phyloP scores from a whole-genome alignment of 2,329 filamentous ascomycete genomes.

The Colletotrichum paranaense region DNA sequence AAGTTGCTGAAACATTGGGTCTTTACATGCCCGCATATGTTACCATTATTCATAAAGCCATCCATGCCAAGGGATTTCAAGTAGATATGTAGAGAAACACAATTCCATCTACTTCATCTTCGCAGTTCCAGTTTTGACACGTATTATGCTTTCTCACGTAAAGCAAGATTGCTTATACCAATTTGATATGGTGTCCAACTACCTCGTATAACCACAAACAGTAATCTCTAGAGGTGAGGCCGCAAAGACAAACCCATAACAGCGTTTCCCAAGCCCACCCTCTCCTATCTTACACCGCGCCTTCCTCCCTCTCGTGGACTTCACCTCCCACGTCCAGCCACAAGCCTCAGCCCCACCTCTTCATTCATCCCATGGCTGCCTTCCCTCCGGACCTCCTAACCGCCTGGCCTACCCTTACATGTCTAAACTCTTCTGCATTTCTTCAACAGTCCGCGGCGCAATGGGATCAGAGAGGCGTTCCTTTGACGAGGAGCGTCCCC shows the following conservation, averaged over 20 bases:
- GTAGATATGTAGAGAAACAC: too few relatives aligned
- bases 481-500: slow-evolving; percentile 6
- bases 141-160: too few relatives aligned
- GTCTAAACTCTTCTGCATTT: neutral
- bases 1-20: too few relatives aligned
- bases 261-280: too few relatives aligned
- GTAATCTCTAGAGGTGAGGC: neutral
- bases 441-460: slow-evolving; percentile 8
- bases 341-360: neutral
- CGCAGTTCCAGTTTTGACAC: too few relatives aligned
- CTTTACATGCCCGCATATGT: too few relatives aligned
- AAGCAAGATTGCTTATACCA: neutral
- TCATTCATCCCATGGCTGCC: neutral
- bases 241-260: neutral
- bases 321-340: neutral
- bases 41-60: too few relatives aligned
- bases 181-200: too few relatives aligned
- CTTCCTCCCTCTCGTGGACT: neutral
- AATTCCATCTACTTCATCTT: too few relatives aligned
- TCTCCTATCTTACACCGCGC: neutral
- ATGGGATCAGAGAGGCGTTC: slow-evolving; percentile 7
- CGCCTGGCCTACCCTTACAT: neutral
- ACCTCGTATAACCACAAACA: neutral
- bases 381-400: too few relatives aligned
- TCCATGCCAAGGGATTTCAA: too few relatives aligned